These are phyloP conservation scores for Climacium dendroides DNA, from an alignment of 225 moss, liverwort and hornwort genomes.

Conservation along the genomic window DNA sequence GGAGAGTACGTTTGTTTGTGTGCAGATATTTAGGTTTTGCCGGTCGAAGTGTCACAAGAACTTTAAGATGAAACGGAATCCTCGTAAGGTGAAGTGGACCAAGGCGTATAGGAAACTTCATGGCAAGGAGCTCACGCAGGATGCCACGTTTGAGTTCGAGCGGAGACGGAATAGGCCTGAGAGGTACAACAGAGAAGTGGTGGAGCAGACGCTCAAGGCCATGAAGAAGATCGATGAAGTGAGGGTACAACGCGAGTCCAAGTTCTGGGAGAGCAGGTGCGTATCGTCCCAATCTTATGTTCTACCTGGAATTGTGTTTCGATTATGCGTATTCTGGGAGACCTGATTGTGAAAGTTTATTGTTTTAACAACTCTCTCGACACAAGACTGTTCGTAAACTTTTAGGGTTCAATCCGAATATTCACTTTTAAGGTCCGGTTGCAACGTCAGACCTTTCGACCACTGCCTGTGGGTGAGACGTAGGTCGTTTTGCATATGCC, in stretches of 20 bases:
- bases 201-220: conserved; percentile 77
- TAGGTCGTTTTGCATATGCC: neutral
- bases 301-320: neutral
- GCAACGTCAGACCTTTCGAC: neutral
- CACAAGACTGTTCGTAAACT: neutral
- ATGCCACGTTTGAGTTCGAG: conserved; percentile 83
- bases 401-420: neutral
- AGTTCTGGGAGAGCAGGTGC: conserved; percentile 93
- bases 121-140: conserved; percentile 80
- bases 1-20: neutral
- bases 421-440: neutral
- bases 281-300: neutral
- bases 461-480: neutral
- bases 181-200: conserved; percentile 76
- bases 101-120: conserved; percentile 87
- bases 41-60: conserved; percentile 96
- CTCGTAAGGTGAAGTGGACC: conserved; percentile 91
- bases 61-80: conserved; percentile 93
- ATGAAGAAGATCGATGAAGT: conserved; percentile 92
- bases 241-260: conserved; percentile 69
- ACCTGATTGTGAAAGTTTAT: neutral
- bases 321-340: neutral
- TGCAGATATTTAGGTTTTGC: conserved; percentile 77
- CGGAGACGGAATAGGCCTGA: conserved; percentile 85
- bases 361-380: neutral